Conservation (phyloP, 2,329 filamentous ascomycete species). For the Fusarium burgessii region DNA sequence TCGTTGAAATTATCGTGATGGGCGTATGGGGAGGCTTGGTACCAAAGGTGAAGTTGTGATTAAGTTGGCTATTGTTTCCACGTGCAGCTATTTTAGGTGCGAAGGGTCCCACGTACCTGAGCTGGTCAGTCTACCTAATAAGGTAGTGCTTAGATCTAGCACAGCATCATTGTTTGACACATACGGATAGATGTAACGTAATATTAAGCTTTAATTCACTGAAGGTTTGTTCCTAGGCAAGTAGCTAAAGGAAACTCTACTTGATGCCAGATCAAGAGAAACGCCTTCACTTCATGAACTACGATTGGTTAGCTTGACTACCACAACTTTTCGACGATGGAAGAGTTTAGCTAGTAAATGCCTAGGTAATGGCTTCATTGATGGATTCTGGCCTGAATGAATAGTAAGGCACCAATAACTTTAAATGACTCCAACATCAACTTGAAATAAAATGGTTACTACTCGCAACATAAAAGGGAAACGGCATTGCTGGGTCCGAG, state of each 20-base stretch:
- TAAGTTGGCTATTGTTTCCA: conserved; percentile 24
- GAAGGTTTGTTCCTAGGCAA: neutral
- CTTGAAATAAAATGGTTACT: neutral
- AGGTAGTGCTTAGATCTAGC: neutral
- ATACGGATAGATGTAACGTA: neutral
- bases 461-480: neutral
- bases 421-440: neutral
- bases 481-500: conserved; percentile 6
- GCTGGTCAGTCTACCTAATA: neutral
- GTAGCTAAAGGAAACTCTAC: neutral
- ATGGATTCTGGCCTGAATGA: neutral
- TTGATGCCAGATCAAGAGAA: neutral
- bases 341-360: too few species aligned
- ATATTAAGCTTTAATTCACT: neutral
- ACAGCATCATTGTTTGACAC: neutral
- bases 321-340: neutral
- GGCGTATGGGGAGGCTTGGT: neutral
- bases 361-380: neutral
- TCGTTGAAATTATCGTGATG: neutral
- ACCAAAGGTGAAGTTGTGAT: conserved; percentile 2
- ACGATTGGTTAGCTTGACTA: neutral
- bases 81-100: conserved; percentile 20
- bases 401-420: neutral
- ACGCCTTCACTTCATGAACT: neutral
- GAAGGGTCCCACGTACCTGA: conserved; percentile 16